These are phyloP conservation scores for Pinus tabuliformis DNA, from an alignment of 75 land plant genomes.

Conservation along the genomic window DNA sequence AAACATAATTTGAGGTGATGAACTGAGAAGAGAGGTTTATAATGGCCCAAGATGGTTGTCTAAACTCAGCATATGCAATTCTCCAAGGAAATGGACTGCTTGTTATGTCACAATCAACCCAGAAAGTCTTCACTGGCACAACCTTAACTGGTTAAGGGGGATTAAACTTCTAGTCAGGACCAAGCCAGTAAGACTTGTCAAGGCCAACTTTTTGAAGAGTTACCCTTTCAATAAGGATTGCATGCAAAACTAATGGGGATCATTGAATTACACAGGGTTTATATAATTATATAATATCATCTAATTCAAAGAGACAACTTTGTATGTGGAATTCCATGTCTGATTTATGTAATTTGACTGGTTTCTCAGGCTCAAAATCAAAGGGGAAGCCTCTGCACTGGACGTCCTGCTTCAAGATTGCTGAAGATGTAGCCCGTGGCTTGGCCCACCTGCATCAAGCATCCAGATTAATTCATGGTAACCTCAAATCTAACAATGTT, in stretches of 20 bases:
- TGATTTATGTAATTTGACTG: constrained; percentile 6
- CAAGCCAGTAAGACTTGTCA: background rate
- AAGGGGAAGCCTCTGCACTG: constrained; percentile 85
- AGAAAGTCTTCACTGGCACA: too few relatives aligned
- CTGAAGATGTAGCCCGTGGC: constrained; percentile 77
- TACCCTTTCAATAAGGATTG: background rate
- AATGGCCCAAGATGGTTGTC: too few relatives aligned
- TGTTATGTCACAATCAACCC: too few relatives aligned
- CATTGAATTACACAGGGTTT: background rate
- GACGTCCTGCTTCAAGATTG: constrained; percentile 83
- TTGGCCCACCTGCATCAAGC: constrained; percentile 71
- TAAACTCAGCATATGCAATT: too few relatives aligned
- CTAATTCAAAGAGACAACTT: background rate
- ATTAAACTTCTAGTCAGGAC: background rate
- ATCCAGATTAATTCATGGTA: constrained; percentile 51
- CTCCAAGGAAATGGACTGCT: too few relatives aligned
- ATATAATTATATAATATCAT: background rate
- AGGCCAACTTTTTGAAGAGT: background rate
- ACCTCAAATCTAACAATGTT: constrained; percentile 73
- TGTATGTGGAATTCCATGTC: background rate
- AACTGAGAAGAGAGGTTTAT: too few relatives aligned
- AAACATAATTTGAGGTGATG: too few relatives aligned
- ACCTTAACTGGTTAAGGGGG: too few relatives aligned
- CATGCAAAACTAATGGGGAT: background rate
- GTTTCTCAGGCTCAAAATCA: constrained; percentile 38